Evolutionary conservation across 257 asterid species (phyloP), one percentile per base, ranked within the genome.

Genomic region (Buddleja alternifolia): DNA sequence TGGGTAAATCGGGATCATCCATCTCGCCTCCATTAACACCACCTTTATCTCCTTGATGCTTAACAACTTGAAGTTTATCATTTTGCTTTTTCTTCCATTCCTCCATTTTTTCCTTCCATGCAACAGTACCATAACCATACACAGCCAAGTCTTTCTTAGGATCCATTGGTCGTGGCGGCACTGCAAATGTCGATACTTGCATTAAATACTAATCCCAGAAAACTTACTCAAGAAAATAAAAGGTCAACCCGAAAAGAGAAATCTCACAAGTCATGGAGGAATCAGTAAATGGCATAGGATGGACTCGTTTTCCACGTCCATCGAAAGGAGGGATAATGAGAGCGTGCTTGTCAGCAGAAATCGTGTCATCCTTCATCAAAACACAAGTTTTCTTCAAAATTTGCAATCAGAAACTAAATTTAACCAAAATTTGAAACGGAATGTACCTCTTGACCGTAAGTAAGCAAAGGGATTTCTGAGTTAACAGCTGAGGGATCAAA

Each of bases 31-130:
- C 92, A 77, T 53, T 52, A 10, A 74, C 11, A 59, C 77, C 75
- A 50, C 73, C 96, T 53, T 75, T 80, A 56, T 75, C 82, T 63
- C 94, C 94, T 80, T 85, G 87, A 75, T 84, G 96, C 81, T 83
- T 90, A 78, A 90, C 92, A 71, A 90, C 92, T 77, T 90, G 95
- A 55, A 90, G 88, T 65, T 81, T 90, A 10, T 85, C 87, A 39
- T 80, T 88, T 66, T 88, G 97, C 78, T 88, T 90, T 78, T 78
- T 80, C 83, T 83, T 90, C 97, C 97, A 88, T 60, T 90, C 97
- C 60, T 90, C 97, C 94, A 90, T 90, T 77, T 93, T 88, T 55
- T 90, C 96, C 77, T 90, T 90, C 97, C 97, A 90, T 3, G 97
- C 97, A 51, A 90, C 82, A 39, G 90, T 90, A 32, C 97, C 96